Conservation (phyloP, 495 filamentous ascomycete genomes). For the Penicillium silybi region DNA sequence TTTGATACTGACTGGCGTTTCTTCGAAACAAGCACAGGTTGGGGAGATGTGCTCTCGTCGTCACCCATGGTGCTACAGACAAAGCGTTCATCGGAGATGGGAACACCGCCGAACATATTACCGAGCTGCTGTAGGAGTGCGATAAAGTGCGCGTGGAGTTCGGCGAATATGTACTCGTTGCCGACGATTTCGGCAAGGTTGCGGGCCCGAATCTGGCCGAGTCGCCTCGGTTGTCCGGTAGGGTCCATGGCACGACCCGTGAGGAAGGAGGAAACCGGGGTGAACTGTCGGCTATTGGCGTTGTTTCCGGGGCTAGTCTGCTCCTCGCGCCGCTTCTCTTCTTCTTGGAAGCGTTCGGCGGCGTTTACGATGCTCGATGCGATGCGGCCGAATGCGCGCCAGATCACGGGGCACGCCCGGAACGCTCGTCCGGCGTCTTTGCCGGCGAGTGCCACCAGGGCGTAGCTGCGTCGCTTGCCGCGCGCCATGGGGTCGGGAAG, state of each 20-base stretch:
- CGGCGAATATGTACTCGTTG: conserved; percentile 80
- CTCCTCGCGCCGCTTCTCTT: conserved; percentile 44
- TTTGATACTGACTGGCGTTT: conserved; percentile 16
- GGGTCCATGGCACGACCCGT: conserved; percentile 57
- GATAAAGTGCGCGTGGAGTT: conserved; percentile 78
- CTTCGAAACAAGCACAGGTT: conserved; percentile 26
- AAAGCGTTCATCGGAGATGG: conserved; percentile 42
- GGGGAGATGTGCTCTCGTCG: conserved; percentile 17
- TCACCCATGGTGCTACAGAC: conserved; percentile 41
- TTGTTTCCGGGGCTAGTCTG: conserved; percentile 25
- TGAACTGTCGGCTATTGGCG: conserved; percentile 35
- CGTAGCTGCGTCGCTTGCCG: conserved; percentile 80
- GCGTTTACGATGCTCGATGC: conserved; percentile 69
- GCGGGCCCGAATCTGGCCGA: conserved; percentile 60
- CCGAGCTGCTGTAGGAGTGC: conserved; percentile 65
- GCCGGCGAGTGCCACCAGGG: conserved; percentile 72
- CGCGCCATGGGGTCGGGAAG: conserved; percentile 85
- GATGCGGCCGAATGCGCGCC: conserved; percentile 70
- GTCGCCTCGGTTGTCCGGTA: conserved; percentile 49
- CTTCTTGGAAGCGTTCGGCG: conserved; percentile 52
- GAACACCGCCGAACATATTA: conserved; percentile 42
- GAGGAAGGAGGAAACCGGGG: conserved; percentile 61
- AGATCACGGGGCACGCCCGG: conserved; percentile 70
- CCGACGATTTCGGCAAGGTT: conserved; percentile 85
- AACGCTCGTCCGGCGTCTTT: conserved; percentile 71